phyloP scores from a whole-genome alignment of 345 rosid genomes.

The Capsella bursapastoris region DNA sequence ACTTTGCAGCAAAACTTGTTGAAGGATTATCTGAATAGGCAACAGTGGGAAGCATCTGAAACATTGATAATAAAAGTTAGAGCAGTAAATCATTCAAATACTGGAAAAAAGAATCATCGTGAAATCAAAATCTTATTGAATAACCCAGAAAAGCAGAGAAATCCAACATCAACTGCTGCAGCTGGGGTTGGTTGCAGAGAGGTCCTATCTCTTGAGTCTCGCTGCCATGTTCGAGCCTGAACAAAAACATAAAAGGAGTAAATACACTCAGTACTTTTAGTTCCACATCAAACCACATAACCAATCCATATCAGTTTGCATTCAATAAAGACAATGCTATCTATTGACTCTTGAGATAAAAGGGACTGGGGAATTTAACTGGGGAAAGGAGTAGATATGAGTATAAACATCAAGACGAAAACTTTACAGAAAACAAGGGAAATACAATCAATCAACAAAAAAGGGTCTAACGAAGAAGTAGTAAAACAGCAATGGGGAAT shows the following conservation, averaged over 20 bases:
- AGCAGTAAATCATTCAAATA: conserved; percentile 19
- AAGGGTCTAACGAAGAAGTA: neutral
- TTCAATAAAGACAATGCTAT: conserved; percentile 8
- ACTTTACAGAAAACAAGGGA: conserved; percentile 6
- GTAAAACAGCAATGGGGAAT: conserved; percentile 5
- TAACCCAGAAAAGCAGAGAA: conserved; percentile 24
- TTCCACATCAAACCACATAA: conserved; percentile 5
- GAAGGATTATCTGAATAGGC: conserved; percentile 96
- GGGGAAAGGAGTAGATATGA: neutral
- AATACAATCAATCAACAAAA: neutral
- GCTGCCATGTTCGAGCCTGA: conserved; percentile 88
- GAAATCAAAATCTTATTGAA: conserved; percentile 25
- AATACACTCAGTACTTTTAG: neutral
- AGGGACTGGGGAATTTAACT: neutral
- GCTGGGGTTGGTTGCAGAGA: conserved; percentile 85
- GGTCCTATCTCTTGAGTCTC: conserved; percentile 81
- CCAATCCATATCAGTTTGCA: conserved; percentile 4
- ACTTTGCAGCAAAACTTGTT: conserved; percentile 91
- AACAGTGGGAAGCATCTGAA: conserved; percentile 87
- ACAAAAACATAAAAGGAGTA: conserved; percentile 20
- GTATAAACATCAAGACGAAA: neutral
- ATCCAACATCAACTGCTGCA: conserved; percentile 87
- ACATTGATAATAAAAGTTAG: conserved; percentile 25
- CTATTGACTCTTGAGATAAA: neutral
- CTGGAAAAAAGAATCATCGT: conserved; percentile 3